Evolutionary conservation across 179 eudicot genomes (phyloP).

Genomic region (Heliamphora pulchella): DNA sequence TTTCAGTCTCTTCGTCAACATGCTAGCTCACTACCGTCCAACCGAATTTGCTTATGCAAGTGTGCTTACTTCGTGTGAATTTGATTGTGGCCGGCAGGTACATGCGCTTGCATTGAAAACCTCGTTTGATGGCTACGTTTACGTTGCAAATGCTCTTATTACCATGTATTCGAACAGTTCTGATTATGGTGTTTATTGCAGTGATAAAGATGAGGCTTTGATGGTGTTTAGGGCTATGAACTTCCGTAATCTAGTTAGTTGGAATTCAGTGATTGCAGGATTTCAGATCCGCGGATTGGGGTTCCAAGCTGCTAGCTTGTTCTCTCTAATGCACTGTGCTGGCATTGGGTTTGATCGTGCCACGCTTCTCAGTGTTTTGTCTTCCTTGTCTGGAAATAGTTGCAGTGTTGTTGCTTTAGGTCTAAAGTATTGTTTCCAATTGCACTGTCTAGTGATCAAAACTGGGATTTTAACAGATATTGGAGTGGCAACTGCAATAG

Average conservation of each 20-base stretch:
- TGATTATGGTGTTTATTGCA: not conserved
- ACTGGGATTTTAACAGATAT: constrained; percentile 31
- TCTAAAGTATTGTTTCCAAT: constrained; percentile 28
- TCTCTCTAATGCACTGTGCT: constrained; percentile 30
- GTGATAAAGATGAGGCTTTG: constrained; percentile 27
- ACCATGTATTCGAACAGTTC: constrained; percentile 27
- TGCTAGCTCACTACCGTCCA: constrained; percentile 25
- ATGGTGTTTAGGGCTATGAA: constrained; percentile 23
- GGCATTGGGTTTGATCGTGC: constrained; percentile 34
- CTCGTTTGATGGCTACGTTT: constrained; percentile 22
- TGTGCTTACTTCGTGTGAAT: constrained; percentile 20
- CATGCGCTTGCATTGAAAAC: constrained; percentile 30
- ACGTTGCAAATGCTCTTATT: constrained; percentile 32
- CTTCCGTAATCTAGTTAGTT: constrained; percentile 26
- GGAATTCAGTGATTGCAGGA: constrained; percentile 35
- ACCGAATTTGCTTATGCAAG: constrained; percentile 30
- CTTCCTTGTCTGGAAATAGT: constrained; percentile 27
- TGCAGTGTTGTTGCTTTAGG: constrained; percentile 14
- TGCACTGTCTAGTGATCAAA: constrained; percentile 34
- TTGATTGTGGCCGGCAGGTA: constrained; percentile 27
- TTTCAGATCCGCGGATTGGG: constrained; percentile 25
- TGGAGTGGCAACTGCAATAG: constrained; percentile 36
- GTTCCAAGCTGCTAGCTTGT: constrained; percentile 28
- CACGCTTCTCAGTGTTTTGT: constrained; percentile 35
- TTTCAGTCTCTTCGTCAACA: constrained; percentile 22